Evolutionary conservation across 2,329 filamentous ascomycete genomes (phyloP).

Genomic region (Neofusicoccum kwambonambiense): DNA sequence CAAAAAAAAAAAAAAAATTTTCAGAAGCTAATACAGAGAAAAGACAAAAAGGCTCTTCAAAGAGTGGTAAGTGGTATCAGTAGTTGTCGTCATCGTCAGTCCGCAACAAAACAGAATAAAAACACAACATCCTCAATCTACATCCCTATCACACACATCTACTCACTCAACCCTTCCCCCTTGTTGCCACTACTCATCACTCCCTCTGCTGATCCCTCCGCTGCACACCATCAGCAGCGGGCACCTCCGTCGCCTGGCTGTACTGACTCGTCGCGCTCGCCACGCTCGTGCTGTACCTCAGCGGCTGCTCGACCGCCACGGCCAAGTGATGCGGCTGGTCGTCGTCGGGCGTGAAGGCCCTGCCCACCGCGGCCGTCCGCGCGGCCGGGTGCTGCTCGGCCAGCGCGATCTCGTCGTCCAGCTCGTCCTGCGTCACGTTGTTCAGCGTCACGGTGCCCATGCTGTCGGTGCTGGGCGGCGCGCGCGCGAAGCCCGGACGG

Average conservation of each 20-base stretch:
- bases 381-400: not conserved
- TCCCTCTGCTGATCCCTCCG: not conserved
- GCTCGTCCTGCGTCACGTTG: not conserved
- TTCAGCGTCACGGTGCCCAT: conserved; percentile 6
- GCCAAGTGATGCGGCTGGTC: not conserved
- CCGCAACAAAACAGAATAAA: not conserved
- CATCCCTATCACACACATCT: not conserved
- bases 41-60: not conserved
- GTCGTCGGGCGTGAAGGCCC: conserved; percentile 10
- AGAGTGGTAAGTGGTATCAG: conserved; percentile 10
- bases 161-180: too few species aligned
- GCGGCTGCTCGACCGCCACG: not conserved
- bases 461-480: not conserved
- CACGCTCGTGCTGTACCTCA: not conserved
- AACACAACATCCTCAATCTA: not conserved
- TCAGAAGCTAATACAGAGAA: not conserved
- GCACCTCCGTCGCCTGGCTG: not conserved
- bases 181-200: too few species aligned
- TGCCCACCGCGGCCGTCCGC: not conserved
- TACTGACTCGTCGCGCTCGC: not conserved
- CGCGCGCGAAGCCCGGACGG: not conserved
- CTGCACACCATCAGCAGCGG: not conserved
- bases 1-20: not conserved
- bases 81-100: not conserved
- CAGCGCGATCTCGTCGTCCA: not conserved